Percentiles rank a stretch among this genome's conserved stretches.
Conservation (phyloP, 169 alveolate species). For the Eimeria praecox region DNA sequence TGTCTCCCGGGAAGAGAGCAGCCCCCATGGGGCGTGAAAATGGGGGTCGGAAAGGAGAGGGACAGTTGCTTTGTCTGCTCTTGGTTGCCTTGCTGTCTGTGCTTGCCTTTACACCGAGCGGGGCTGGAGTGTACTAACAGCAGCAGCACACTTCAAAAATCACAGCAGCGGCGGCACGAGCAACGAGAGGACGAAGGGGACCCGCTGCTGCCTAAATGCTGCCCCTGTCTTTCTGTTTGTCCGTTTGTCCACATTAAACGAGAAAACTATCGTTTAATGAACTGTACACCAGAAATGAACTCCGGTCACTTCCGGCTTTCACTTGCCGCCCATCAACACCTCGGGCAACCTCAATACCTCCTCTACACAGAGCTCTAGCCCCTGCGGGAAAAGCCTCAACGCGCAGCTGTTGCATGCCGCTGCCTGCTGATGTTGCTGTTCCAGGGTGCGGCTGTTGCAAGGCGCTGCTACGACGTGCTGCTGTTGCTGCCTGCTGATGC, state of each 20-base stretch:
- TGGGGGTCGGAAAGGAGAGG: background rate
- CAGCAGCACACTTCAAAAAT: background rate
- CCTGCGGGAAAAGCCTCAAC: slow-evolving; percentile 20
- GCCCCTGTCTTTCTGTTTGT: slow-evolving; percentile 4
- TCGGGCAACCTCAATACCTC: background rate
- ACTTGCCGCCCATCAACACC: background rate
- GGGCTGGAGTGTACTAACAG: slow-evolving; percentile 15
- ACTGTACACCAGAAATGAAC: slow-evolving; percentile 20
- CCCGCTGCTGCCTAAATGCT: slow-evolving; percentile 16
- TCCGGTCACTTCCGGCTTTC: background rate
- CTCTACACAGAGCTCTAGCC: background rate
- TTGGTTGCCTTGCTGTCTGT: background rate
- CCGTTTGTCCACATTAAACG: background rate
- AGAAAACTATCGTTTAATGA: background rate
- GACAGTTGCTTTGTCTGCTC: background rate
- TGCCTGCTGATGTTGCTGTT: background rate
- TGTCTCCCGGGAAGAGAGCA: background rate
- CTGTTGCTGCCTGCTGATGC: slow-evolving; percentile 3
- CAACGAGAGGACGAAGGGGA: slow-evolving; percentile 4
- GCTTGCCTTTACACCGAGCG: background rate
- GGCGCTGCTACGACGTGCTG: slow-evolving; percentile 2
- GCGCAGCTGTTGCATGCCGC: background rate
- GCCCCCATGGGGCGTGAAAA: background rate
- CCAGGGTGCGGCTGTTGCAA: background rate
- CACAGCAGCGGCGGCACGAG: background rate